These are phyloP conservation scores for Colletotrichum acutatum DNA, from an alignment of 2,329 filamentous ascomycete genomes.

Conservation along the genomic window DNA sequence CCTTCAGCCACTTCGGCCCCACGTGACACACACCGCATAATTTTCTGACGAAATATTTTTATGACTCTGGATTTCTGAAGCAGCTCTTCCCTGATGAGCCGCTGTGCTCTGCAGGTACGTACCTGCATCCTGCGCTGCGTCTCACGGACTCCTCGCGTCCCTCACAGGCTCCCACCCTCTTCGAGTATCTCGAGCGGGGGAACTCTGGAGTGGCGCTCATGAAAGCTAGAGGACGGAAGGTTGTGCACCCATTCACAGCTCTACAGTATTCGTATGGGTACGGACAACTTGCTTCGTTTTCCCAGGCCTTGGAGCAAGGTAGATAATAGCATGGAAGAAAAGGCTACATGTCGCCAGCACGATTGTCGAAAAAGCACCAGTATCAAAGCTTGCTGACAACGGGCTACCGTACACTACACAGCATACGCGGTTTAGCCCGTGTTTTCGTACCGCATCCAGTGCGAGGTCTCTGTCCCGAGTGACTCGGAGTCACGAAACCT, in stretches of 20 bases:
- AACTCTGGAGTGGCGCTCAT: slow-evolving; percentile 8
- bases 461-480: slow-evolving; percentile 19
- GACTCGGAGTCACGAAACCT: slow-evolving; percentile 30
- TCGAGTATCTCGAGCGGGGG: not conserved
- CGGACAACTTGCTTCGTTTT: not conserved
- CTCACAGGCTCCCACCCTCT: not conserved
- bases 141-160: not conserved
- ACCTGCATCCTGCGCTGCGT: not conserved
- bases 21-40: slow-evolving; percentile 36
- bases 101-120: not conserved
- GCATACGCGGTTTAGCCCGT: not conserved
- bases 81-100: slow-evolving; percentile 16
- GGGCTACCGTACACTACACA: not conserved
- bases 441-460: slow-evolving; percentile 24
- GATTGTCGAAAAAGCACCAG: not conserved
- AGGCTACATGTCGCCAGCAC: not conserved
- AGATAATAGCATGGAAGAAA: not conserved
- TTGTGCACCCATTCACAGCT: not conserved
- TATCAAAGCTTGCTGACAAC: no score
- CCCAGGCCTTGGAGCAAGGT: not conserved
- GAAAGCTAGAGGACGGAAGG: not conserved
- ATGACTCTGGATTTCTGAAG: slow-evolving; percentile 2
- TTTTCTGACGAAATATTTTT: slow-evolving; percentile 22
- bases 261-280: no score
- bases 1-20: slow-evolving; percentile 30